Evolutionary conservation across 2,329 filamentous ascomycete species (phyloP), one percentile per base, ranked within the genome.

Genomic region (Bisporella sp.): DNA sequence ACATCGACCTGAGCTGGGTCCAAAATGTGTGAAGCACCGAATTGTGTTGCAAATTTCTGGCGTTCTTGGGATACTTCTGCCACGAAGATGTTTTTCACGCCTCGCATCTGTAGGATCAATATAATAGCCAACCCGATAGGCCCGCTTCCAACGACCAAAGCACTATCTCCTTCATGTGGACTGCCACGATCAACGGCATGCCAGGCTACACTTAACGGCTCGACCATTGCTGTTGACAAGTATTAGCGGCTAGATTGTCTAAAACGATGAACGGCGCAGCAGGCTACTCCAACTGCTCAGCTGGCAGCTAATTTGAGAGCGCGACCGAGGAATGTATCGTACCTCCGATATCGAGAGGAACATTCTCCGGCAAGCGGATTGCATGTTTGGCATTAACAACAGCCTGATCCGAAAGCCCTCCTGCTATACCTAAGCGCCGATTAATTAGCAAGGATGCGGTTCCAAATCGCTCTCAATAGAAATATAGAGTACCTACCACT

Each of bases 181-280:
- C 71, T 70, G 37, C 72, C 74, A 47, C 73, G 68, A 44, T 73
- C 72, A 33, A 79, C 73, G 2, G 75, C 75, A 56, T 79, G 76
- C 74, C 75, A 79, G 13, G 73, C 76, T 1, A 80, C 76, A 4
- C 76, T 69, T 0, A 79, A 64, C 2, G 76, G 76, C 57, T 79
- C 76, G 42, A 78, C 69, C 31, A 79, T 66, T 0, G 76, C 76
- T 39, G 9, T 39, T 21, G 2, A 21, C 21, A 21, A 21, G 21
- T 21, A 21, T 21, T 21, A 21, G 21, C 21, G 21, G 35, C 35
- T n/a, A 39, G 35, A 9, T 39, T 3, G 9, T 39, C 21, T 21
- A 21, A 3, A 21, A 21, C 21, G 21, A 21, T 21, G 21, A 21
- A 21, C 21, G 3, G 21, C 9, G 2, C 9, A 13, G 13, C 35